Evolutionary conservation across 192 early-diverging fungal species (phyloP).

Genomic region (Coemansia furcata): DNA sequence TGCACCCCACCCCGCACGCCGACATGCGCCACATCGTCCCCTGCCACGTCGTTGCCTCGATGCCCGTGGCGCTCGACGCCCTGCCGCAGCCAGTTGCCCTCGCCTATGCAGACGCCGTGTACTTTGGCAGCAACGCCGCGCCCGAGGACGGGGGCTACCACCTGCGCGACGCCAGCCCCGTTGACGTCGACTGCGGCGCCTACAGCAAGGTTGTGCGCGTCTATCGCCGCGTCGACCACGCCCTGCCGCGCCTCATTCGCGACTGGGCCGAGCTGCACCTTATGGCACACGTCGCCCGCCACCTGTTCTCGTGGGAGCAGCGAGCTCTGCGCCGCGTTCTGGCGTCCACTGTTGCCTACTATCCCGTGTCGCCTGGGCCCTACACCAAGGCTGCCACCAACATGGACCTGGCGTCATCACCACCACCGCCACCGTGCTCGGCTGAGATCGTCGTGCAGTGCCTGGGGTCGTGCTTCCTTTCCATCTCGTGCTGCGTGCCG

Average conservation of each 20-base stretch:
- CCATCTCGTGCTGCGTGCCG: constrained; percentile 47
- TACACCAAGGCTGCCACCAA: constrained; percentile 37
- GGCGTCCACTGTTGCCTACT: constrained; percentile 37
- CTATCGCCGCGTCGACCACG: constrained; percentile 42
- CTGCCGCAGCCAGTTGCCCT: constrained; percentile 32
- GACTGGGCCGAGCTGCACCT: constrained; percentile 53
- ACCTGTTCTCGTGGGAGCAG: constrained; percentile 48
- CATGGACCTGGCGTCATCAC: not conserved
- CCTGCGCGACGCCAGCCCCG: not conserved
- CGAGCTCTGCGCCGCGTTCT: constrained; percentile 33
- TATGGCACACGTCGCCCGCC: constrained; percentile 47
- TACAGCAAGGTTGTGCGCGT: constrained; percentile 47
- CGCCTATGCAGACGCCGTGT: constrained; percentile 43
- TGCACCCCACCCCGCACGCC: constrained; percentile 15
- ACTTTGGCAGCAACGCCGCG: constrained; percentile 37
- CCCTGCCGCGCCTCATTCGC: constrained; percentile 44
- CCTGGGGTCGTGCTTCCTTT: constrained; percentile 36
- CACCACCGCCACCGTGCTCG: constrained; percentile 21
- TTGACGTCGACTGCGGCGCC: constrained; percentile 8
- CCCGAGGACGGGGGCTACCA: constrained; percentile 45
- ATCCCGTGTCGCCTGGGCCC: constrained; percentile 38
- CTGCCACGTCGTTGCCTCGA: constrained; percentile 46
- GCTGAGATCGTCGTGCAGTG: constrained; percentile 44
- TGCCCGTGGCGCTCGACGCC: constrained; percentile 40
- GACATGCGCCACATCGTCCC: constrained; percentile 39